Evolutionary conservation across 2,329 filamentous ascomycete species (phyloP).

Genomic region (Trichoderma sp.): DNA sequence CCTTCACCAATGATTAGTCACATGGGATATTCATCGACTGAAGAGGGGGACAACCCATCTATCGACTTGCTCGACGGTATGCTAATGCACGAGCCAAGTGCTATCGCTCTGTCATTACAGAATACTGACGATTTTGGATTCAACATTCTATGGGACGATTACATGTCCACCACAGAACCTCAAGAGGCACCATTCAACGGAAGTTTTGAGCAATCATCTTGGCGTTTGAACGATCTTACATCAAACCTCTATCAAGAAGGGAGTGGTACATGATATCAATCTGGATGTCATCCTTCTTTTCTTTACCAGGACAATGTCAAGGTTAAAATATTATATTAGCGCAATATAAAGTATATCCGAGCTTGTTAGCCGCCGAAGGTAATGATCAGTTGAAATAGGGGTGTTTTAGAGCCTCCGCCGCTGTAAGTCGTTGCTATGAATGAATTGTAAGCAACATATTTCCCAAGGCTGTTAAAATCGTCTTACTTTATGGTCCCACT

Average conservation of each 20-base stretch:
- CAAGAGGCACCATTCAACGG: background rate
- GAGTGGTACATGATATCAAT: background rate
- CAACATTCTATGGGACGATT: background rate
- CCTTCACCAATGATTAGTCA: background rate
- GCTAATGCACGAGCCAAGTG: background rate
- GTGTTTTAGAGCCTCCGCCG: background rate
- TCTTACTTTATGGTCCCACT: constrained; percentile 90
- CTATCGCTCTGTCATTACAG: background rate
- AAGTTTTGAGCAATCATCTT: background rate
- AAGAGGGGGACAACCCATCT: background rate
- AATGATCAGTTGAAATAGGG: background rate
- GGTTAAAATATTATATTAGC: background rate
- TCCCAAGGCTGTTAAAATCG: background rate
- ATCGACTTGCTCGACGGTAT: background rate
- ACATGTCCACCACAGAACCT: background rate
- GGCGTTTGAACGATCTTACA: background rate
- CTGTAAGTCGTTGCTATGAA: background rate
- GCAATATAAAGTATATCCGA: background rate
- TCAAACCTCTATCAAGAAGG: background rate
- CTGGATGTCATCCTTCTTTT: background rate
- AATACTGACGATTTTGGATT: background rate
- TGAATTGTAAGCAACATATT: background rate
- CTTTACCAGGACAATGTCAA: too few species aligned
- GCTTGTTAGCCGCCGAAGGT: background rate
- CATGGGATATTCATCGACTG: background rate